phyloP scores from a whole-genome alignment of 805 yeast species.

The Candida qinlingensis region DNA sequence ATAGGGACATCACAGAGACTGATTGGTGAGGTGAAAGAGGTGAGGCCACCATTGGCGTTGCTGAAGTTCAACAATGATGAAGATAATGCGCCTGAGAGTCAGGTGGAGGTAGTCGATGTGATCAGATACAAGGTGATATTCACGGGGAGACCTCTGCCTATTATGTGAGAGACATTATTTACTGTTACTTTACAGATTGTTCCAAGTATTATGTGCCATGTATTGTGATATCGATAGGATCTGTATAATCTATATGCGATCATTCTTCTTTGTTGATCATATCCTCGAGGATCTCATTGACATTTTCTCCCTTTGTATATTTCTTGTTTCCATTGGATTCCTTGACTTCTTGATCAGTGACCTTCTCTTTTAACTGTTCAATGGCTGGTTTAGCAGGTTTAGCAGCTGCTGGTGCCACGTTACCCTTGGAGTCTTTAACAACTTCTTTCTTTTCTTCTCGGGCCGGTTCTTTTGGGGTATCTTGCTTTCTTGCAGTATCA shows the following conservation, averaged over 20 bases:
- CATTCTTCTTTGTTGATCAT: constrained; percentile 8
- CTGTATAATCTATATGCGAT: background rate
- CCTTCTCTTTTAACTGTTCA: constrained; percentile 16
- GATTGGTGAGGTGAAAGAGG: constrained; percentile 51
- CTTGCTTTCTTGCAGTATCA: too few species aligned
- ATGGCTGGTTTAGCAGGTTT: constrained; percentile 23
- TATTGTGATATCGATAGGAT: too few species aligned
- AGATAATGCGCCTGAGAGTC: constrained; percentile 18
- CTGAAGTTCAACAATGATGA: constrained; percentile 37
- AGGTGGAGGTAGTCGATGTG: constrained; percentile 53
- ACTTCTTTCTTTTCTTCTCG: background rate
- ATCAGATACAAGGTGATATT: constrained; percentile 56
- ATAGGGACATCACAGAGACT: constrained; percentile 69
- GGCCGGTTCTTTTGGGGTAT: too few species aligned
- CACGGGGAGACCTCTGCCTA: constrained; percentile 67
- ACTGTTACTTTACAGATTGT: background rate
- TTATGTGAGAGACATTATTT: constrained; percentile 42
- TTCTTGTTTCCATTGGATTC: constrained; percentile 4
- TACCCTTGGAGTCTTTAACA: background rate
- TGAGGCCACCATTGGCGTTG: constrained; percentile 64
- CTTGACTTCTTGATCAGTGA: background rate
- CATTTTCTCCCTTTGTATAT: constrained; percentile 9
- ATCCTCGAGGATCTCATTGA: constrained; percentile 16
- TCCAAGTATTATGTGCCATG: too few species aligned
- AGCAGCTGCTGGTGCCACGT: constrained; percentile 18